Evolutionary conservation across 1,139 yeast genomes (phyloP).

Genomic region (Suhomyces chickasaworum): DNA sequence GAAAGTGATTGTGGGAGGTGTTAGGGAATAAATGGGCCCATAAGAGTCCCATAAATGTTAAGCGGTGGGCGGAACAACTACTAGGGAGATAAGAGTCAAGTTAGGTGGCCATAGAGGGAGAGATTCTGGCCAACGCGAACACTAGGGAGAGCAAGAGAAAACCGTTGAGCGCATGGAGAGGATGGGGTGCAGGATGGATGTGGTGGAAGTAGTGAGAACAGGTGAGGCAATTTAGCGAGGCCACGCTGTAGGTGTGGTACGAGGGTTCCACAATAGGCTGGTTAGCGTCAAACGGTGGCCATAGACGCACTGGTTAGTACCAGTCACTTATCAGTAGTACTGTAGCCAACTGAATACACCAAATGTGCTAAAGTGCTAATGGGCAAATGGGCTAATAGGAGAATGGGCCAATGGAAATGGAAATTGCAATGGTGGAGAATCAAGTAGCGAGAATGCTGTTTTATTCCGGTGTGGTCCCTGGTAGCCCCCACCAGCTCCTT

Average conservation of each 20-base stretch:
- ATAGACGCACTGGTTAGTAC: not conserved
- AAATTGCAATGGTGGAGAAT: not conserved
- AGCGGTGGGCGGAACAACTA: too few species aligned
- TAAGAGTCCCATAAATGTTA: too few species aligned
- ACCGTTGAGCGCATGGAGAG: not conserved
- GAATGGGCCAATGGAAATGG: not conserved
- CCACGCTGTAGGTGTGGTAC: not conserved
- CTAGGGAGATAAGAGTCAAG: too few species aligned
- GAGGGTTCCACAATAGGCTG: too few species aligned
- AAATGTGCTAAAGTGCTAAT: too few species aligned
- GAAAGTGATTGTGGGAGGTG: too few species aligned
- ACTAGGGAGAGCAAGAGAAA: not conserved
- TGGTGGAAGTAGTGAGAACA: not conserved
- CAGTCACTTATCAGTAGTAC: not conserved
- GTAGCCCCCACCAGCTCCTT: not conserved
- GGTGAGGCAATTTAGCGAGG: not conserved
- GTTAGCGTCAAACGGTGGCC: too few species aligned
- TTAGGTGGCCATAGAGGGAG: not conserved
- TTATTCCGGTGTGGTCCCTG: not conserved
- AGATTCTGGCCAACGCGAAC: not conserved
- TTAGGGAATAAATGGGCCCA: too few species aligned
- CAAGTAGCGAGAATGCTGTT: not conserved
- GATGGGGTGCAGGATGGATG: not conserved
- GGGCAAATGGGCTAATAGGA: too few species aligned
- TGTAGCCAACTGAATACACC: too few species aligned